Evolutionary conservation across 2,329 filamentous ascomycete species (phyloP).

Genomic region (Karstenula rhodostoma): DNA sequence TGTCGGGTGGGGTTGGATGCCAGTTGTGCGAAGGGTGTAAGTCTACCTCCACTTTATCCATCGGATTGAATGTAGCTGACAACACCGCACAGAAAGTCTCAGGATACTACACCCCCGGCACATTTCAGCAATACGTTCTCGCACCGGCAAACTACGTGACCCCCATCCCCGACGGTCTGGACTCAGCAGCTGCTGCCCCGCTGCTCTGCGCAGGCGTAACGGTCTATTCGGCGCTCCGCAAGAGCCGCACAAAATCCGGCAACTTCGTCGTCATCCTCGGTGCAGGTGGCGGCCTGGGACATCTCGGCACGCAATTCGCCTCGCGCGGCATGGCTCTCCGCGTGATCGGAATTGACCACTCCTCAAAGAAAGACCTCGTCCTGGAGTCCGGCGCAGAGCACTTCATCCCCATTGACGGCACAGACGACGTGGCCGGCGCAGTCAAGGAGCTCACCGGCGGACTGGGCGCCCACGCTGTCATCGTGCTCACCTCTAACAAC

Average conservation of each 20-base stretch:
- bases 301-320: slow-evolving; percentile 69
- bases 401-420: slow-evolving; percentile 69
- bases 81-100: slow-evolving; percentile 56
- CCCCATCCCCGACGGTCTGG: slow-evolving; percentile 69
- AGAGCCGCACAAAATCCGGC: slow-evolving; percentile 65
- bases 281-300: slow-evolving; percentile 70
- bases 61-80: background rate
- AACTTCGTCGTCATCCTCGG: slow-evolving; percentile 66
- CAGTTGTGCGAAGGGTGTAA: slow-evolving; percentile 41
- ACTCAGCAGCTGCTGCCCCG: slow-evolving; percentile 67
- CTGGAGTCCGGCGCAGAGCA: slow-evolving; percentile 70
- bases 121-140: slow-evolving; percentile 75
- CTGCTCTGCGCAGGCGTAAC: slow-evolving; percentile 73
- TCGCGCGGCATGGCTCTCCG: slow-evolving; percentile 68
- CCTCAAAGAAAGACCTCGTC: slow-evolving; percentile 69
- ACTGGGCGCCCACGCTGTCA: slow-evolving; percentile 66
- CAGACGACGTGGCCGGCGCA: slow-evolving; percentile 59
- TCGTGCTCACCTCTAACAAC: slow-evolving; percentile 63
- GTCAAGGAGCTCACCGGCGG: slow-evolving; percentile 66
- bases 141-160: slow-evolving; percentile 73
- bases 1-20: slow-evolving; percentile 56
- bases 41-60: slow-evolving; percentile 20
- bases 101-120: slow-evolving; percentile 74
- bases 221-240: slow-evolving; percentile 71
- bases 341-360: slow-evolving; percentile 71